These are phyloP conservation scores for Trichoderma reesei DNA, from an alignment of 495 filamentous ascomycete species.

Conservation along the genomic window DNA sequence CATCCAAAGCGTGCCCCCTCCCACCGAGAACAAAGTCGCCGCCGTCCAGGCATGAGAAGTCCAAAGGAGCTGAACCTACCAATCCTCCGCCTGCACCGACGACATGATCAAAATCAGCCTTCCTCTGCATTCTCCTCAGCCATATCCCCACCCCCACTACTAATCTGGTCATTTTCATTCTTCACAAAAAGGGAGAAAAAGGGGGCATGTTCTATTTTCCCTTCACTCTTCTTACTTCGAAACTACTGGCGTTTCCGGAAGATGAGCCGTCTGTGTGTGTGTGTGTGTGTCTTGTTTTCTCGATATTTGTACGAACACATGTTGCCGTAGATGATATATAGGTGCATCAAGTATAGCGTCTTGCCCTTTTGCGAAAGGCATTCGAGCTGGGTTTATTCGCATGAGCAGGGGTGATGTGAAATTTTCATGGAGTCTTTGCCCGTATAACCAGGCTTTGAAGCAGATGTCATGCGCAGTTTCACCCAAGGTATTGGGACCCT, in stretches of 20 bases:
- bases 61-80: no score
- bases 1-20: constrained; percentile 18
- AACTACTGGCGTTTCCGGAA: not conserved
- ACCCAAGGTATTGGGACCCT: not conserved
- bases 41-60: constrained; percentile 19
- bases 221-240: not conserved
- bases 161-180: not conserved
- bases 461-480: not conserved
- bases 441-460: no score
- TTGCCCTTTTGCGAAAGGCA: not conserved
- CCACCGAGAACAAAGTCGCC: constrained; percentile 20
- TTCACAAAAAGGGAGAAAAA: no score
- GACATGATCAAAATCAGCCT: not conserved
- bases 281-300: not conserved
- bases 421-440: no score
- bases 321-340: constrained; percentile 6
- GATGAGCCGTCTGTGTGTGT: not conserved
- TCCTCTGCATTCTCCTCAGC: not conserved
- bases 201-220: no score
- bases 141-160: not conserved
- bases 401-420: no score
- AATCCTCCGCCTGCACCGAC: no score
- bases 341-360: not conserved
- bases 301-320: not conserved
- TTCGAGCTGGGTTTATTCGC: no score